Evolutionary conservation across 164 flowering plant species (phyloP).

Genomic region (Magnolia sinica): DNA sequence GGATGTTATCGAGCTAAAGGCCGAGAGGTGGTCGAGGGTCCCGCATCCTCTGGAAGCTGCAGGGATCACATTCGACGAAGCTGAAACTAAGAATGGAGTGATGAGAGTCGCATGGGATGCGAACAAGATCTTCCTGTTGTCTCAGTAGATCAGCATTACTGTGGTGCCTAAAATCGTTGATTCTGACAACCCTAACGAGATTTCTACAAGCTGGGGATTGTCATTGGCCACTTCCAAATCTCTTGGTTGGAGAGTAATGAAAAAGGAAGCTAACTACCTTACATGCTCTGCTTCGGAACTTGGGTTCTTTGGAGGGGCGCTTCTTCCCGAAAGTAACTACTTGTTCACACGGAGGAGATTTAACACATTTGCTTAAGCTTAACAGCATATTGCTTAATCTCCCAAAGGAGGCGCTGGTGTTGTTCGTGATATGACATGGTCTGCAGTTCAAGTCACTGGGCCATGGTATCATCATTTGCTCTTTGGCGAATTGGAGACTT

Average conservation of each 20-base stretch:
- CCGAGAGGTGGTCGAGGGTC: slow-evolving; percentile 34
- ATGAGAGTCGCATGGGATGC: slow-evolving; percentile 80
- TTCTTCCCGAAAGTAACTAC: neutral
- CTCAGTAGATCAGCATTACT: neutral
- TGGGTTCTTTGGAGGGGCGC: neutral
- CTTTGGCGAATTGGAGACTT: neutral
- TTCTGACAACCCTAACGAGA: neutral
- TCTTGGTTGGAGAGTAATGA: neutral
- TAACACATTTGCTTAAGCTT: neutral
- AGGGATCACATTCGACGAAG: slow-evolving; percentile 61
- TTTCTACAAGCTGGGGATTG: neutral
- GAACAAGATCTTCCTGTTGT: slow-evolving; percentile 21
- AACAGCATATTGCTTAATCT: neutral
- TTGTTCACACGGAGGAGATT: neutral
- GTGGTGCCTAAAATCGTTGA: neutral
- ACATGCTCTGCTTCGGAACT: neutral
- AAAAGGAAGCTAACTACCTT: neutral
- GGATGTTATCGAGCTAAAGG: slow-evolving; percentile 59
- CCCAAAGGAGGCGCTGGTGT: neutral
- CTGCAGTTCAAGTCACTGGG: neutral
- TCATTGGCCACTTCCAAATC: neutral
- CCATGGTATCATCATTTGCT: neutral
- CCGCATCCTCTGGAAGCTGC: slow-evolving; percentile 59
- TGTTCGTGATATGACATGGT: neutral
- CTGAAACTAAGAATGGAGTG: slow-evolving; percentile 44